Evolutionary conservation across 371 early-diverging fungal genomes (phyloP), one percentile per base, ranked within the genome.

Genomic region (Nosema granulosis): DNA sequence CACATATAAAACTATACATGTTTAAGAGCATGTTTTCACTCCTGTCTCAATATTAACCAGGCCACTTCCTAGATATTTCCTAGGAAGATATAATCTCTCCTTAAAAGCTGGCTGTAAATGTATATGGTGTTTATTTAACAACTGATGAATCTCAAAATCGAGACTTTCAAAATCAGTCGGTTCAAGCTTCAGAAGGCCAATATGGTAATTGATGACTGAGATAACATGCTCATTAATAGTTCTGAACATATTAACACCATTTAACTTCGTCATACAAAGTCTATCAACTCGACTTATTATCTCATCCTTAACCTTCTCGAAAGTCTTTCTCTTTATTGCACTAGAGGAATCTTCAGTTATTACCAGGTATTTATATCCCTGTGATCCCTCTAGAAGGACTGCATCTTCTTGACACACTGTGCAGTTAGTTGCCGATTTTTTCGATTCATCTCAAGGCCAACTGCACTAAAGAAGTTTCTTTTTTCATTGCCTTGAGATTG

Each of bases 221-320:
- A 61, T 61, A 2, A 34, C 61, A 61, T 61, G 12, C 61, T 61
- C 32, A 28, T 61, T 61, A 26, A 61, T 29, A 4, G 12, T 34
- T 26, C 32, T 28, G 34, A 61, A 31, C 34, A 61, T 61, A 61
- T 61, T 61, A 28, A 31, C 34, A 61, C 29, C 29, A 61, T 61
- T 61, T 28, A 32, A 20, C 32, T 61, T n/a, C 9, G 61, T 24
- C 16, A 12, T 28, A 34, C 61, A 61, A 12, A 61, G 61, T 20
- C 24, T 11, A 13, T 61, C n/a, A 12, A 29, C 57, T 34, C 26
- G 26, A 4, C 34, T 24, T 61, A 61, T 31, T 9, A 61, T 61
- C 29, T 61, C 20, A 20, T 61, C 34, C 9, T n/a, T 61, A 12
- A 61, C 61, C 24, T 61, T 32, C 34, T 61, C 3, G 34, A 61